Evolutionary conservation across 1,284 basidiomycete genomes (phyloP).

Genomic region (Omphalotus olearius): DNA sequence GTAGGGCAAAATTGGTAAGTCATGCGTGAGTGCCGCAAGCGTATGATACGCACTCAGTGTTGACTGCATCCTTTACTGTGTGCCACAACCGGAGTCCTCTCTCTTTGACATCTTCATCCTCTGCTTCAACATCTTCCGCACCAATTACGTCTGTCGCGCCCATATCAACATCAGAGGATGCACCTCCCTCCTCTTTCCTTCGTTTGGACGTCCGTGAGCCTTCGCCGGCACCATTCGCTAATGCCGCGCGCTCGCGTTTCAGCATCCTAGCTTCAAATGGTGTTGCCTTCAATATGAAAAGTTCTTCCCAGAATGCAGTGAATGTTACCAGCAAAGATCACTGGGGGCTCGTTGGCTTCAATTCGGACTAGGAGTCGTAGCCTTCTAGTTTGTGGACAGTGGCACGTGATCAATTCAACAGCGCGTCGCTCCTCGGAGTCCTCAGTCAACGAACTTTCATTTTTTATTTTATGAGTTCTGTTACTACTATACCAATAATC

Average conservation of each 20-base stretch:
- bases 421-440: neutral
- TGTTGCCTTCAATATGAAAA: neutral
- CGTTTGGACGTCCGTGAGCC: constrained; percentile 58
- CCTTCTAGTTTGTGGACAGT: neutral
- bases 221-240: constrained; percentile 43
- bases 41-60: constrained; percentile 71
- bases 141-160: constrained; percentile 25
- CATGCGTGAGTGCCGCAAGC: constrained; percentile 23
- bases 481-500: too few relatives aligned
- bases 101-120: constrained; percentile 42
- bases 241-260: constrained; percentile 49
- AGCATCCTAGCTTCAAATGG: neutral
- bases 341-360: neutral
- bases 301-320: neutral
- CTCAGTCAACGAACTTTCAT: too few relatives aligned
- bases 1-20: constrained; percentile 26
- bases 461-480: too few relatives aligned
- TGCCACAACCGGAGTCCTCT: constrained; percentile 67
- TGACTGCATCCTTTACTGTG: constrained; percentile 71
- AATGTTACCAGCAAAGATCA: neutral
- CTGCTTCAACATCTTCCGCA: constrained; percentile 24
- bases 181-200: constrained; percentile 55
- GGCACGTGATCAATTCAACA: neutral
- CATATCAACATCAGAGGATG: constrained; percentile 32
- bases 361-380: neutral